These are phyloP conservation scores for Lyophyllum shimeji DNA, from an alignment of 768 basidiomycete species.

Conservation along the genomic window DNA sequence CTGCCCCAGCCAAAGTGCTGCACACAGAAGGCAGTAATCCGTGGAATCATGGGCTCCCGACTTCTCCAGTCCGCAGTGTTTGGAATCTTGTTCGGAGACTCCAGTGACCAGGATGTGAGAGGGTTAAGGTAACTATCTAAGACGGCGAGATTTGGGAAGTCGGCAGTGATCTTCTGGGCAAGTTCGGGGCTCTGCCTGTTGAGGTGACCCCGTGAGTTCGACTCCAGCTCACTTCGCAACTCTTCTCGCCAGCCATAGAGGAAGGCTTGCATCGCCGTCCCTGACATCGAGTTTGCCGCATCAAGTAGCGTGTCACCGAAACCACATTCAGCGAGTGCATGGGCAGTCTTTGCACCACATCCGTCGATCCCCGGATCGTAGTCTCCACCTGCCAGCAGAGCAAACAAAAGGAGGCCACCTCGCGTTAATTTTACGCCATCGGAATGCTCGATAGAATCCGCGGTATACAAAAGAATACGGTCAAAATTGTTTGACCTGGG, in stretches of 20 bases:
- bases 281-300: slow-evolving; percentile 1
- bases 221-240: slow-evolving; percentile 8
- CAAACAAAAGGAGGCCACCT: slow-evolving; percentile 59
- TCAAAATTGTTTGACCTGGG: neutral
- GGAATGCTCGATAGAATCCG: slow-evolving; percentile 1
- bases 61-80: neutral
- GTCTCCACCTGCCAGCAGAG: slow-evolving; percentile 66
- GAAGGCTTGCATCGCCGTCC: neutral
- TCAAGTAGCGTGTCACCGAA: slow-evolving; percentile 49
- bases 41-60: neutral
- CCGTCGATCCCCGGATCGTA: slow-evolving; percentile 52
- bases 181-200: neutral
- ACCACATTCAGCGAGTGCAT: slow-evolving; percentile 57
- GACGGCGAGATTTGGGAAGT: slow-evolving; percentile 7
- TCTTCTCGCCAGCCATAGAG: slow-evolving; percentile 9
- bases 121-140: slow-evolving; percentile 9
- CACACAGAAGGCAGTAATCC: neutral
- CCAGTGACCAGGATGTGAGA: neutral
- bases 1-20: neutral
- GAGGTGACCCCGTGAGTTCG: slow-evolving; percentile 11
- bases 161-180: neutral
- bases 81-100: neutral
- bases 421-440: slow-evolving; percentile 7
- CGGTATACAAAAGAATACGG: slow-evolving; percentile 2
- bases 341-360: slow-evolving; percentile 55